phyloP scores from a whole-genome alignment of 257 asterid genomes.

The Cordia subcordata region DNA sequence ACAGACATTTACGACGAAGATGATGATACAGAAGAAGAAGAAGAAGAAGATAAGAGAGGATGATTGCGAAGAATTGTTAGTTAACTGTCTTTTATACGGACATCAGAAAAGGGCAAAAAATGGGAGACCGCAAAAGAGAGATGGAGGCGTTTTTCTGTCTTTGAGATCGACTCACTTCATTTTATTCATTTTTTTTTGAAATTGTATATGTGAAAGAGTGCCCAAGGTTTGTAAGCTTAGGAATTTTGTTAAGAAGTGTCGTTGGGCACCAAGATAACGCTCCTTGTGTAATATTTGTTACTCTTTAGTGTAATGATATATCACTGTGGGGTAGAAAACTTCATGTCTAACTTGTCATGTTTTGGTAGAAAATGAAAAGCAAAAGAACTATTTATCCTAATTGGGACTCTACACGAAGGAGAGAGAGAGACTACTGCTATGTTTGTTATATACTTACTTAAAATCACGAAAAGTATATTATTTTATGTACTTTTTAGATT shows the following conservation, averaged over 20 bases:
- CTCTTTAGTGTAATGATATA: slow-evolving; percentile 8
- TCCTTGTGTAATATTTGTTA: slow-evolving; percentile 4
- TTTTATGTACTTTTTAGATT: too few species aligned
- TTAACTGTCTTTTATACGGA: not conserved
- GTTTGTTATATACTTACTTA: too few species aligned
- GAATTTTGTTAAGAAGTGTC: slow-evolving; percentile 2
- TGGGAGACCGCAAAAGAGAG: slow-evolving; percentile 1
- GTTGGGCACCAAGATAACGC: slow-evolving; percentile 1
- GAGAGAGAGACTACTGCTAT: too few species aligned
- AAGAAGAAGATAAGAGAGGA: slow-evolving; percentile 53
- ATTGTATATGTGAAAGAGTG: slow-evolving; percentile 15
- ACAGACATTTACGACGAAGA: slow-evolving; percentile 51
- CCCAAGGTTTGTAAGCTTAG: slow-evolving; percentile 5
- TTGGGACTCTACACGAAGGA: too few species aligned
- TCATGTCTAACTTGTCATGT: not conserved
- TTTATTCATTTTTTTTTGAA: not conserved
- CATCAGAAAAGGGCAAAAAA: too few species aligned
- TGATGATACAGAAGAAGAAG: slow-evolving; percentile 44
- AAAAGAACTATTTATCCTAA: too few species aligned
- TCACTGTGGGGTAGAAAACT: not conserved
- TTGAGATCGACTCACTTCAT: slow-evolving; percentile 2
- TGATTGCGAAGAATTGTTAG: slow-evolving; percentile 17
- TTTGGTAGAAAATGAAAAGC: not conserved
- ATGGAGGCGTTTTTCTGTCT: not conserved
- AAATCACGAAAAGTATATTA: too few species aligned